These are phyloP conservation scores for Yarrowia bubula DNA, from an alignment of 805 yeast species.

Conservation along the genomic window DNA sequence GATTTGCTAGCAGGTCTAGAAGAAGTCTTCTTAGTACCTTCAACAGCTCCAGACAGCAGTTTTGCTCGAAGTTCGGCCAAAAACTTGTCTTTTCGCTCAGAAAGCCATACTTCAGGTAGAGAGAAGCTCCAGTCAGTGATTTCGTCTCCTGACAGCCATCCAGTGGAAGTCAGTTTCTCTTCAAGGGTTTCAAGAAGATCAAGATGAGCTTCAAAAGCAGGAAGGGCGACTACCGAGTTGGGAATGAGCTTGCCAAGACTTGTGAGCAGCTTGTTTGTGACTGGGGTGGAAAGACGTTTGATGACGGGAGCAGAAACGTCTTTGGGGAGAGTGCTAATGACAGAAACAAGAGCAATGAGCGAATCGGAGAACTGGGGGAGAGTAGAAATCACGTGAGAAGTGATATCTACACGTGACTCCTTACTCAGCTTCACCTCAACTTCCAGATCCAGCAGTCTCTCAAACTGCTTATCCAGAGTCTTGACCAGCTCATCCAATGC, in stretches of 20 bases:
- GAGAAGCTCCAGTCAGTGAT: conserved; percentile 31
- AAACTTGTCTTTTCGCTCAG: conserved; percentile 28
- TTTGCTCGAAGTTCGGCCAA: conserved; percentile 29
- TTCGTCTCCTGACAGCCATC: conserved; percentile 31
- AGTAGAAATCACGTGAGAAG: background rate
- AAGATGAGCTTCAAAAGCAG: conserved; percentile 29
- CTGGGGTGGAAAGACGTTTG: conserved; percentile 11
- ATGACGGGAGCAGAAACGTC: background rate
- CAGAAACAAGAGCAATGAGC: background rate
- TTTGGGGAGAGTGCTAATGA: background rate
- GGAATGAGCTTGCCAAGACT: conserved; percentile 30
- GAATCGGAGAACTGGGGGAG: background rate
- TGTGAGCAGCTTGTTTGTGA: conserved; percentile 1
- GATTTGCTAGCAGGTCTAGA: background rate
- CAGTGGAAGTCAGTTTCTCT: conserved; percentile 17
- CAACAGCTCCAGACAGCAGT: conserved; percentile 9
- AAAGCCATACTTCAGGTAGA: conserved; percentile 32
- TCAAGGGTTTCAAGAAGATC: conserved; percentile 29
- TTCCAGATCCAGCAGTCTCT: background rate
- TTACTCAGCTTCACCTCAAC: background rate
- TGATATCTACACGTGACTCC: background rate
- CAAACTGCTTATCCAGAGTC: background rate
- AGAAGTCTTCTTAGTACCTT: background rate
- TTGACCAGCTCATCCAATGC: background rate
- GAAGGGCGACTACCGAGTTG: conserved; percentile 26